Evolutionary conservation across 768 basidiomycete species (phyloP).

Genomic region (Gloeopeniophorella convolvens): DNA sequence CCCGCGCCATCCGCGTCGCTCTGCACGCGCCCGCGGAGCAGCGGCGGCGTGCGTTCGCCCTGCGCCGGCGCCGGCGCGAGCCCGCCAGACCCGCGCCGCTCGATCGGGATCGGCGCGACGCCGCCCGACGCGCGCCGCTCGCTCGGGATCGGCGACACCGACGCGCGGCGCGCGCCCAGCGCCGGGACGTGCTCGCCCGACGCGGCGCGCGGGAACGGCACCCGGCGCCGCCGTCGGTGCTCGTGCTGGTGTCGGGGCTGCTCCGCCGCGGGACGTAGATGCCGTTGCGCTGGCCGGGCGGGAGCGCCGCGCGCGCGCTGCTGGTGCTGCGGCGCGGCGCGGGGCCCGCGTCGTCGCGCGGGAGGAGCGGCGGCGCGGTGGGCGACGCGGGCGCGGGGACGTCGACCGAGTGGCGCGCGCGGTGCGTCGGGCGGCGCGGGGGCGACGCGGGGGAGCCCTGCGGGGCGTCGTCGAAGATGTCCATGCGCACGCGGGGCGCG

Average conservation of each 20-base stretch:
- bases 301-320: slow-evolving; percentile 23
- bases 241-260: slow-evolving; percentile 12
- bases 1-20: slow-evolving; percentile 62
- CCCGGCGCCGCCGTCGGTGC: slow-evolving; percentile 21
- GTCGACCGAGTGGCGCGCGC: slow-evolving; percentile 60
- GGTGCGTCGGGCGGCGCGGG: slow-evolving; percentile 51
- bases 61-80: neutral
- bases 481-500: slow-evolving; percentile 38
- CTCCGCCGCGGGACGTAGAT: slow-evolving; percentile 10
- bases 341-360: slow-evolving; percentile 30
- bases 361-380: too few species aligned
- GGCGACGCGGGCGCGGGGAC: slow-evolving; percentile 31
- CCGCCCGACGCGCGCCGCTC: slow-evolving; percentile 5
- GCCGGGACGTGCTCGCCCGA: slow-evolving; percentile 46
- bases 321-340: too few species aligned
- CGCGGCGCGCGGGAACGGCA: slow-evolving; percentile 61
- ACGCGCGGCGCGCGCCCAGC: slow-evolving; percentile 26
- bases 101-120: neutral
- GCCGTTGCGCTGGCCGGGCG: slow-evolving; percentile 5
- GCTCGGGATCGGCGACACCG: slow-evolving; percentile 25
- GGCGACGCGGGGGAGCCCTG: slow-evolving; percentile 41
- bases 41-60: slow-evolving; percentile 36
- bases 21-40: slow-evolving; percentile 60
- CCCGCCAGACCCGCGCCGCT: neutral
- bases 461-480: slow-evolving; percentile 39